phyloP scores from a whole-genome alignment of 2,329 filamentous ascomycete genomes.

The Penicillium frequentans region DNA sequence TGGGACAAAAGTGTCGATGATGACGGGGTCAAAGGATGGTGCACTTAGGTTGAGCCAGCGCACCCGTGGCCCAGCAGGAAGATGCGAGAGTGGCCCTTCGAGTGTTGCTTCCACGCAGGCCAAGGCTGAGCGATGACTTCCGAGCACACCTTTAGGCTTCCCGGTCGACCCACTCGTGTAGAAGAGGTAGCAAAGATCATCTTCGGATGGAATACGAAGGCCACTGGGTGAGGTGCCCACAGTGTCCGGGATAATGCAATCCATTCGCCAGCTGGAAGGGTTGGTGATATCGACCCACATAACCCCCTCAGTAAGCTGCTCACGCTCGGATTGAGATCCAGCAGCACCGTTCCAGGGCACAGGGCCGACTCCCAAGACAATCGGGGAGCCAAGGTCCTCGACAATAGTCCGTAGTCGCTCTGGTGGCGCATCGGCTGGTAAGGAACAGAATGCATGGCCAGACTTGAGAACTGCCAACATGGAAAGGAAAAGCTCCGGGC shows the following conservation, averaged over 20 bases:
- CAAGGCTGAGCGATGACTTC: not conserved
- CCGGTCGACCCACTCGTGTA: constrained; percentile 1
- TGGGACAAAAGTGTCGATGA: not conserved
- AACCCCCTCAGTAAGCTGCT: not conserved
- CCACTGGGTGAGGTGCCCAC: not conserved
- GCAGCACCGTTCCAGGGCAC: not conserved
- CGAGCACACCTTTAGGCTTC: constrained; percentile 4
- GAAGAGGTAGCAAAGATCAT: not conserved
- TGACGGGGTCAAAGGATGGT: not conserved
- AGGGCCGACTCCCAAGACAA: not conserved
- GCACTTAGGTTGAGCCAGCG: not conserved
- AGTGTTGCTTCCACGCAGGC: not conserved
- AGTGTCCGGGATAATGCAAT: not conserved
- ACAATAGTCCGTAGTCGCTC: not conserved
- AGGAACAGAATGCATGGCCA: not conserved
- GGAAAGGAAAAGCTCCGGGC: not conserved
- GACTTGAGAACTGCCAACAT: not conserved
- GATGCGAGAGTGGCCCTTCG: not conserved
- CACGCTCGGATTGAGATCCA: not conserved
- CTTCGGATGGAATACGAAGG: not conserved
- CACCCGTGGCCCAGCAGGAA: not conserved
- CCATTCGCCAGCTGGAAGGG: not conserved
- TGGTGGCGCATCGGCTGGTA: not conserved
- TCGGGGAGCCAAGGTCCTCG: not conserved
- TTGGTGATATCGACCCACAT: constrained; percentile 2